phyloP scores from a whole-genome alignment of 768 basidiomycete genomes.

The Pleurotus sapidus region DNA sequence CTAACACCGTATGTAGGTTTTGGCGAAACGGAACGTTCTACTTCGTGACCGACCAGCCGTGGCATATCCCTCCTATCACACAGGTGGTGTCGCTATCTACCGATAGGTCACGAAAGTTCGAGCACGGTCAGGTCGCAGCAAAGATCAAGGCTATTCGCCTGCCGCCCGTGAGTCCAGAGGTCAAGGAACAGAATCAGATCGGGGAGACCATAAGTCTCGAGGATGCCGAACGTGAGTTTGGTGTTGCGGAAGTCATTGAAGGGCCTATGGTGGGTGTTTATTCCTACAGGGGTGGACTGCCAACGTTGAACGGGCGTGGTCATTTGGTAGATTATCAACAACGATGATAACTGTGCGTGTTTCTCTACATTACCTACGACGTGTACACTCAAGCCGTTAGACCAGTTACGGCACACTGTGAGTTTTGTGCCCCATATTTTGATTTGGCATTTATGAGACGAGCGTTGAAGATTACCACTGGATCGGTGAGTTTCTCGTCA shows the following conservation, averaged over 20 bases:
- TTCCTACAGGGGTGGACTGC: too few relatives aligned
- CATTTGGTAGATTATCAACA: background rate
- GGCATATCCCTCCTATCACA: background rate
- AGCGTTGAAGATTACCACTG: background rate
- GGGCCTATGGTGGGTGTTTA: background rate
- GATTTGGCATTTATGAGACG: background rate
- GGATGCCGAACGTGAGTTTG: background rate
- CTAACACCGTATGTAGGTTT: background rate
- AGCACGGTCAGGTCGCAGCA: background rate
- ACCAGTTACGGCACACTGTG: constrained; percentile 1
- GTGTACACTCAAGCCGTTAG: too few relatives aligned
- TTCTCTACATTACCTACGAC: background rate
- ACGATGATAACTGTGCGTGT: constrained; percentile 1
- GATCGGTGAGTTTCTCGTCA: background rate
- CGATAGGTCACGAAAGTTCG: background rate
- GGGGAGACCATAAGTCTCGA: constrained; percentile 1
- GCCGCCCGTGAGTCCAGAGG: background rate
- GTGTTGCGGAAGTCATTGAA: background rate
- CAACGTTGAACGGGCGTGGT: background rate
- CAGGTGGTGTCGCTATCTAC: background rate
- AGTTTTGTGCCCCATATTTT: background rate
- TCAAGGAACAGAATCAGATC: constrained; percentile 1
- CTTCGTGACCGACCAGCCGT: constrained; percentile 1
- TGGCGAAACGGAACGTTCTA: background rate
- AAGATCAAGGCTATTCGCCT: background rate